phyloP scores from a whole-genome alignment of 805 yeast genomes.

The Helenozyma baotianmanensis region DNA sequence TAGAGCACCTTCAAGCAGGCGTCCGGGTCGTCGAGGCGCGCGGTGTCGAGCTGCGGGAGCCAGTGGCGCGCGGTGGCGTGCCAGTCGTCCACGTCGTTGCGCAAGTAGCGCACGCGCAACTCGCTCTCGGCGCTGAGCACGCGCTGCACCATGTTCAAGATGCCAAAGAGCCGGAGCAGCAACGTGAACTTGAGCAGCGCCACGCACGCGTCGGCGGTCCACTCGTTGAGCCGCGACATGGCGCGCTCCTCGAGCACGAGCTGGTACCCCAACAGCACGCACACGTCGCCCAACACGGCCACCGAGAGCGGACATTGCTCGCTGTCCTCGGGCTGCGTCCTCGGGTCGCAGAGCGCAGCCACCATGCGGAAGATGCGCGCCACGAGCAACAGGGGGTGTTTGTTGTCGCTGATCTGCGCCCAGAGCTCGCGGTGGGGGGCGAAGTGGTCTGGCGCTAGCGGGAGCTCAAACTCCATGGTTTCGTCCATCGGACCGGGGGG shows the following conservation, averaged over 20 bases:
- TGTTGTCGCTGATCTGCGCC: no score
- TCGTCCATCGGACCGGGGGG: no score
- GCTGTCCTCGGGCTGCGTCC: conserved; percentile 64
- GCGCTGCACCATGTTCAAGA: conserved; percentile 34
- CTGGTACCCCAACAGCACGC: conserved; percentile 37
- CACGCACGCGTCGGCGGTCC: conserved; percentile 5
- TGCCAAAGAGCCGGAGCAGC: conserved; percentile 30
- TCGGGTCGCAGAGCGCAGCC: conserved; percentile 47
- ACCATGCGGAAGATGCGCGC: conserved; percentile 11
- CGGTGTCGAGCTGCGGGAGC: conserved; percentile 19
- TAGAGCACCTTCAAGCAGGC: conserved; percentile 24
- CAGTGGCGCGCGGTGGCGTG: conserved; percentile 19
- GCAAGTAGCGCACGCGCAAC: conserved; percentile 32
- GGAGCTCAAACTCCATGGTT: conserved; percentile 12
- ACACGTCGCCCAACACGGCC: conserved; percentile 49
- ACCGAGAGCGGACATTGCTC: conserved; percentile 51
- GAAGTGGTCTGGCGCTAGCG: conserved; percentile 11
- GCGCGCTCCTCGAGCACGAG: conserved; percentile 11
- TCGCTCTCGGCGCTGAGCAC: conserved; percentile 42
- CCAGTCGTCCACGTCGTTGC: conserved; percentile 34
- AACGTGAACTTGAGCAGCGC: conserved; percentile 31
- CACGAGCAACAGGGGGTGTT: no score
- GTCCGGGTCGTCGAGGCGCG: conserved; percentile 13
- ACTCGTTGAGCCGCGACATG: not conserved
- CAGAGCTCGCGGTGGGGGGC: conserved; percentile 9